Base-by-base conservation (phyloP, 768 basidiomycete genomes). In the Boletus rubroflammeus region DNA sequence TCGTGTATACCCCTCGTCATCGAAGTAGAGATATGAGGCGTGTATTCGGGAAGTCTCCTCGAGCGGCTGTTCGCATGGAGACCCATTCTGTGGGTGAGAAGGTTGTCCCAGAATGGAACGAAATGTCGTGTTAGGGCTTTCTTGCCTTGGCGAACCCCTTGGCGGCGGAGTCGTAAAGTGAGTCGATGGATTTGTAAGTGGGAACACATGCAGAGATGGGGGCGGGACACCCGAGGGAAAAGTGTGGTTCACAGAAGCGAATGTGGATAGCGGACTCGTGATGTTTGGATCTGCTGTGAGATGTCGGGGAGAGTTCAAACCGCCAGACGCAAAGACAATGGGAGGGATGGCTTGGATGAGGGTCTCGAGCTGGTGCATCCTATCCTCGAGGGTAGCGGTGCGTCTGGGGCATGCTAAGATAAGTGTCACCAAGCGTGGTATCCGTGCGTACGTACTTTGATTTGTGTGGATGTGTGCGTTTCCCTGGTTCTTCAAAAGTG, bases 401-500 rank as follows among this genome's bases (percentile, higher is more conserved):
- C 88, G 82, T 70, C 88, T 90, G 58, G 25, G 50, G 45, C 1
- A 29, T 1, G 46, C 4, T 54, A 2, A 59, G 55, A 55, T 21
- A 35, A 11, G 47, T 29, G 62, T 42, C 38, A 49, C 52, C 13
- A 50, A 55, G 43, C n/a, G 38, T 41, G 39, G 47, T 26, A 42
- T 29, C 1, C 17, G 42, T n/a, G 46, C 41, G 19, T 38, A 75
- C 88, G 60, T 64, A 90, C 88, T 90, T 93, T 62, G 90, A 92
- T 73, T 91, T 93, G 72, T 92, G 89, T 34, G 89, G 88, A 65
- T 91, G 88, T 1, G 85, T 86, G 53, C 89, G 77, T 74, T 93
- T 93, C 3, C 89, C 88, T 3, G 88, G 86, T 70, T 92, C 90
- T 69, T 92, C 90, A 63, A 92, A 92, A 0, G 90, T 92, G 59